Evolutionary conservation across 1,139 yeast species (phyloP).

Genomic region (Zhuliangozyma parablackwelliae): DNA sequence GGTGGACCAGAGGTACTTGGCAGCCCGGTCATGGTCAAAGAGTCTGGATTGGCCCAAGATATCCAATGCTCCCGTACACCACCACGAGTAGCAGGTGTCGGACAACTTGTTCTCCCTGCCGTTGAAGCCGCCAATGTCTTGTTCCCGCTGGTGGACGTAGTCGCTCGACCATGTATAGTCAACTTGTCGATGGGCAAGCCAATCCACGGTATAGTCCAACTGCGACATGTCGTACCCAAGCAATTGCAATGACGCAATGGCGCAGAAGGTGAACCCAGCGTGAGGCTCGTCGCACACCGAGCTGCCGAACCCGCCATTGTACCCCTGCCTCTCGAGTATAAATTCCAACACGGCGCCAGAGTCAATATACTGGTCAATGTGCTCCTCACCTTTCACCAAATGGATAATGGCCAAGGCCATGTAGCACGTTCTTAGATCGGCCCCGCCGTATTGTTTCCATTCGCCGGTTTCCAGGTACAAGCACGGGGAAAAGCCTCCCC

Average conservation of each 20-base stretch:
- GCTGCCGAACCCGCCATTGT: constrained; percentile 63
- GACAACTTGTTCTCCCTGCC: constrained; percentile 83
- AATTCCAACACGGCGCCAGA: constrained; percentile 31
- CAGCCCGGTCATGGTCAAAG: constrained; percentile 34
- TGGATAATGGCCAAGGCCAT: constrained; percentile 64
- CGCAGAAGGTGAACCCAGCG: constrained; percentile 87
- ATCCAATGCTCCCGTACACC: constrained; percentile 67
- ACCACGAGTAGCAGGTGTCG: constrained; percentile 91
- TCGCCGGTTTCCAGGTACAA: constrained; percentile 19
- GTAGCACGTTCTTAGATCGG: constrained; percentile 71
- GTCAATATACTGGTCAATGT: constrained; percentile 37
- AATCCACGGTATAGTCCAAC: constrained; percentile 40
- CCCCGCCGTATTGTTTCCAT: constrained; percentile 46
- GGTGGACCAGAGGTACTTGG: constrained; percentile 48
- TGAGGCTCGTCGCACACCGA: constrained; percentile 59
- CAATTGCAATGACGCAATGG: constrained; percentile 58
- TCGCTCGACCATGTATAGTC: constrained; percentile 20
- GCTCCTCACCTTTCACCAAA: constrained; percentile 34
- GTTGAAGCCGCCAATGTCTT: constrained; percentile 76
- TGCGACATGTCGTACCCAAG: constrained; percentile 23
- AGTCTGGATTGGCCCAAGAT: constrained; percentile 31
- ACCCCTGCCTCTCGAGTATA: constrained; percentile 40
- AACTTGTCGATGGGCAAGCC: constrained; percentile 67
- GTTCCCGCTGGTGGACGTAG: constrained; percentile 34
- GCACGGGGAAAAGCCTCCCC: constrained; percentile 44